phyloP scores from a whole-genome alignment of 306 rosid genomes.

The Lithocarpus polystachyus region DNA sequence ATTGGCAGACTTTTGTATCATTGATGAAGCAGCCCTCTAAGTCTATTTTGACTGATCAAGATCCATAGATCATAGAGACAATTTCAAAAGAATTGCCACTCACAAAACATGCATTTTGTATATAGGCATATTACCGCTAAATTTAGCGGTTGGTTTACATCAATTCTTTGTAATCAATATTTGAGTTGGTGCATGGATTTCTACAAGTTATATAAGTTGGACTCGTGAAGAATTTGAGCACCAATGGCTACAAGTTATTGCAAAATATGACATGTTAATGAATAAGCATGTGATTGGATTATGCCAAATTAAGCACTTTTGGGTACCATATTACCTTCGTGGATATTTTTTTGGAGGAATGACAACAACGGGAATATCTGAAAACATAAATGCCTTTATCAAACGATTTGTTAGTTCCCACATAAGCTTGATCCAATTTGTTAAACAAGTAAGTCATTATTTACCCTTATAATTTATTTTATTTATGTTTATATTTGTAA shows the following conservation, averaged over 20 bases:
- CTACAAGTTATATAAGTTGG: neutral
- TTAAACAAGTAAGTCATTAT: too few species aligned
- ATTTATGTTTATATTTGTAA: too few species aligned
- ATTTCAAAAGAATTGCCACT: neutral
- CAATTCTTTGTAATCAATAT: neutral
- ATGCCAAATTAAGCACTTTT: neutral
- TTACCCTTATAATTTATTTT: too few species aligned
- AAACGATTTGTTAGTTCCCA: too few species aligned
- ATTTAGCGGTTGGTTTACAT: neutral
- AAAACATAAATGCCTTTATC: too few species aligned
- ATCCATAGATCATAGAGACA: neutral
- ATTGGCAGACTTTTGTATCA: neutral
- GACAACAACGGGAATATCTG: too few species aligned
- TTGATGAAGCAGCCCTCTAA: neutral
- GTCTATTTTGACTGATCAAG: neutral
- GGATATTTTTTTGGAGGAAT: too few species aligned
- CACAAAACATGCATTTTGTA: neutral
- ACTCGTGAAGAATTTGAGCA: neutral
- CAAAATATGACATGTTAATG: neutral
- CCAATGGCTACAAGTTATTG: neutral
- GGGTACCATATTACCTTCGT: neutral
- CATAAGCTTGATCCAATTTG: too few species aligned
- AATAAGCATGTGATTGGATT: neutral
- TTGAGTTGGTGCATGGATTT: neutral
- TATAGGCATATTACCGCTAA: neutral